Percentiles rank a stretch among this genome's conserved stretches.
phyloP scores from a whole-genome alignment of 2,329 filamentous ascomycete genomes.

The Ophiostoma montium region DNA sequence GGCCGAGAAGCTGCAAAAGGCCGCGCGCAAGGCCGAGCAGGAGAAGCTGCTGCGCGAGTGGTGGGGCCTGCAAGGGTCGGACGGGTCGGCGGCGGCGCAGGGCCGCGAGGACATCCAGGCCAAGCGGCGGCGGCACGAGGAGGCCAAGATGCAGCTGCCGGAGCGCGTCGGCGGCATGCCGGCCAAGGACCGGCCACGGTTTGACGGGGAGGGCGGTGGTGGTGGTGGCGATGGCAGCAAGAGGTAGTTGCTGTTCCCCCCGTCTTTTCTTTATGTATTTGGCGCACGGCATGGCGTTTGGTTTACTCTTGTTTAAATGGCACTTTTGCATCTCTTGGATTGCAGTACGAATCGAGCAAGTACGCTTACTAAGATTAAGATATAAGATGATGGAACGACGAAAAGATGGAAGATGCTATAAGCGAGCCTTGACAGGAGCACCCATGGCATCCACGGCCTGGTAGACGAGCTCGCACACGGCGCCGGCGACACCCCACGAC shows the following conservation, averaged over 20 bases:
- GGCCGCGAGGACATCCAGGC: constrained; percentile 33
- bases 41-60: constrained; percentile 52
- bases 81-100: constrained; percentile 35
- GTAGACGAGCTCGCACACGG: constrained; percentile 26
- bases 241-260: not conserved
- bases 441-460: not conserved
- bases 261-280: not conserved
- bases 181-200: constrained; percentile 23
- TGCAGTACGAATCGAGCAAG: too few species aligned
- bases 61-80: constrained; percentile 40
- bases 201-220: constrained; percentile 5
- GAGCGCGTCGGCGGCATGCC: constrained; percentile 44
- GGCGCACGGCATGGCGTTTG: constrained; percentile 6
- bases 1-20: constrained; percentile 50
- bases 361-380: too few species aligned
- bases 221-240: not conserved
- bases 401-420: not conserved
- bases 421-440: not conserved
- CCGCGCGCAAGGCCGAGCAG: constrained; percentile 44
- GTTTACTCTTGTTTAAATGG: not conserved
- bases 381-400: too few species aligned
- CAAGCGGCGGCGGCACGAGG: constrained; percentile 32
- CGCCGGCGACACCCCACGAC: constrained; percentile 44
- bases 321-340: too few species aligned
- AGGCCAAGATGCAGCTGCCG: constrained; percentile 36